phyloP scores from a whole-genome alignment of 305 asterid species.

The Solanum chacoense region DNA sequence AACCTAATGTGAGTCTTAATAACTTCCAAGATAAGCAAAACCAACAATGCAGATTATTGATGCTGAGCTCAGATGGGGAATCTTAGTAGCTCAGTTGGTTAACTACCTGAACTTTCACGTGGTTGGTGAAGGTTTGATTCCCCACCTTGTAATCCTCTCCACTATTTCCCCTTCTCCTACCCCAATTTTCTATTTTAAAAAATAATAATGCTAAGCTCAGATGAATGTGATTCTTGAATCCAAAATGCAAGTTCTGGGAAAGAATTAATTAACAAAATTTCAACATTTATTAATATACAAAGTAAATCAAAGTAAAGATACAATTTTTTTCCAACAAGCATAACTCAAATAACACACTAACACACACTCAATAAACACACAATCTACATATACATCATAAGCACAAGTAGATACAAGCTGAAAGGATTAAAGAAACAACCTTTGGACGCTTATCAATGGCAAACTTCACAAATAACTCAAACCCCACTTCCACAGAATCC shows the following conservation, averaged over 20 bases:
- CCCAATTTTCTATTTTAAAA: background rate
- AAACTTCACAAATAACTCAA: slow-evolving; percentile 44
- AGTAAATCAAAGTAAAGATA: background rate
- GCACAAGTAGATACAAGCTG: background rate
- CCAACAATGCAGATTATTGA: background rate
- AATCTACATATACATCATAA: background rate
- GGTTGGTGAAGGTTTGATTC: background rate
- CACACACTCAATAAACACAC: background rate
- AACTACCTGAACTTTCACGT: background rate
- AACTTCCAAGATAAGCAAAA: background rate
- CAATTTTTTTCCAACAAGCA: background rate
- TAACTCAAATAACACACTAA: background rate
- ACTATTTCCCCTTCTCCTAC: background rate
- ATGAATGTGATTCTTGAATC: background rate
- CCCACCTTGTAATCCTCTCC: background rate
- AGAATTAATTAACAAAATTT: background rate
- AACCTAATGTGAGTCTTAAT: background rate
- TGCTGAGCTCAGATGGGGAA: background rate
- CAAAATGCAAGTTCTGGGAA: background rate
- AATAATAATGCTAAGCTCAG: background rate
- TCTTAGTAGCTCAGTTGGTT: background rate
- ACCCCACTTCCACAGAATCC: slow-evolving; percentile 52
- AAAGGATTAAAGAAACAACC: slow-evolving; percentile 21
- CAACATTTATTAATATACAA: background rate
- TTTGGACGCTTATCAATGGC: slow-evolving; percentile 76